Percentiles rank a stretch among this genome's conserved stretches.
Conservation (phyloP, 805 yeast species). For the Sugiyamaella boreocaroliniensis region DNA sequence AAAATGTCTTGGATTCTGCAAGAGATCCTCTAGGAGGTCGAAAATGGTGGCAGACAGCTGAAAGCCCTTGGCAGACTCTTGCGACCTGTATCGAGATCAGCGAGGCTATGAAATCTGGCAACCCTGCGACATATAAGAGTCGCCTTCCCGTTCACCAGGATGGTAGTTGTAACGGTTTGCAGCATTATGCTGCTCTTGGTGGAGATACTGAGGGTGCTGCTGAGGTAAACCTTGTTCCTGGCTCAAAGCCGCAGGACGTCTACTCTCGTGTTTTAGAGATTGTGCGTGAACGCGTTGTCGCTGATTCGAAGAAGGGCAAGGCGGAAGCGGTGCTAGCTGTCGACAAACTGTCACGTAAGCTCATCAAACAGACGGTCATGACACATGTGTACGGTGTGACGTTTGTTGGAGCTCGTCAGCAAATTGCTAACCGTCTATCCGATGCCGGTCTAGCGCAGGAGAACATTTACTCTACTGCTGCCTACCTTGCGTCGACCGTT, state of each 20-base stretch:
- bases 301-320: constrained; percentile 36
- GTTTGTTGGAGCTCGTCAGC: constrained; percentile 84
- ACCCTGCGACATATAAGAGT: constrained; percentile 45
- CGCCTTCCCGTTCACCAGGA: constrained; percentile 58
- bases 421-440: constrained; percentile 70
- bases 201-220: constrained; percentile 60
- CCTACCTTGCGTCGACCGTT: constrained; percentile 70
- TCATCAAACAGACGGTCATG: constrained; percentile 96
- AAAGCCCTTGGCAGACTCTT: constrained; percentile 58
- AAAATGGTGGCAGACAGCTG: constrained; percentile 53
- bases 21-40: constrained; percentile 40
- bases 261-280: constrained; percentile 49
- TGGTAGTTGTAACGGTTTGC: constrained; percentile 63
- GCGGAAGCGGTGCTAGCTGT: constrained; percentile 38
- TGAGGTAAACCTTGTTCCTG: constrained; percentile 52
- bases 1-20: constrained; percentile 40
- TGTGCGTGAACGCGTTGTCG: constrained; percentile 39
- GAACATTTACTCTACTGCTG: constrained; percentile 43
- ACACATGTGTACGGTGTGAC: constrained; percentile 98
- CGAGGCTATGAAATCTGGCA: constrained; percentile 42
- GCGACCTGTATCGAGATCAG: constrained; percentile 49
- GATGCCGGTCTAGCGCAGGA: constrained; percentile 47
- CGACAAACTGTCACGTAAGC: constrained; percentile 70
- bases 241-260: constrained; percentile 56
- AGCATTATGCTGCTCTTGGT: constrained; percentile 67